Conservation (phyloP, 768 basidiomycete genomes). For the Russula emetica region DNA sequence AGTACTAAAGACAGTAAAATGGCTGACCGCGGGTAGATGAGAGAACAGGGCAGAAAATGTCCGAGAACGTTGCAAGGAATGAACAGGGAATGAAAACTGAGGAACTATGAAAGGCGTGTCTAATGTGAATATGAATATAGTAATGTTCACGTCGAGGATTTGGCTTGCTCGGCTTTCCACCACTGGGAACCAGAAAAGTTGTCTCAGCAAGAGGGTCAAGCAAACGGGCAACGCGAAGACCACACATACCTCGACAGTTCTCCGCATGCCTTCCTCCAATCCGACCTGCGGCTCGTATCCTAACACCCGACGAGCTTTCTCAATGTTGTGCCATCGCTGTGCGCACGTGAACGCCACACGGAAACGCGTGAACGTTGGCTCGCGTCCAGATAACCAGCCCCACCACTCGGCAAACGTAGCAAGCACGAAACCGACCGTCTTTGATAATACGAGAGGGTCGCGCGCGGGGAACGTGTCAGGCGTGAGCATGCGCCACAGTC, state of each 20-base stretch:
- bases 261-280: constrained; percentile 79
- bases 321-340: constrained; percentile 87
- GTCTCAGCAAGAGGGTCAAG: neutral
- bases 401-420: constrained; percentile 72
- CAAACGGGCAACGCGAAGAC: neutral
- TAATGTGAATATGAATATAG: neutral
- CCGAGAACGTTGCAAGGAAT: neutral
- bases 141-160: constrained; percentile 16
- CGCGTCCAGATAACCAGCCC: constrained; percentile 67
- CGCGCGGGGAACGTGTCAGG: constrained; percentile 48
- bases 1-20: neutral
- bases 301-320: constrained; percentile 84
- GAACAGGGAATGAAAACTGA: neutral
- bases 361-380: constrained; percentile 81
- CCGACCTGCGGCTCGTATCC: constrained; percentile 93
- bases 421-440: constrained; percentile 59
- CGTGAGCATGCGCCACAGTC: constrained; percentile 64
- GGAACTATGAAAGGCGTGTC: neutral
- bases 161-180: constrained; percentile 28
- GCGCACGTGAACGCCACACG: constrained; percentile 78
- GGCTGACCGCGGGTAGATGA: neutral
- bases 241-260: constrained; percentile 65
- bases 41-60: neutral
- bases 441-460: constrained; percentile 51
- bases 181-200: constrained; percentile 14